Evolutionary conservation across 495 filamentous ascomycete species (phyloP).

Genomic region (Amniculicola lignicola): DNA sequence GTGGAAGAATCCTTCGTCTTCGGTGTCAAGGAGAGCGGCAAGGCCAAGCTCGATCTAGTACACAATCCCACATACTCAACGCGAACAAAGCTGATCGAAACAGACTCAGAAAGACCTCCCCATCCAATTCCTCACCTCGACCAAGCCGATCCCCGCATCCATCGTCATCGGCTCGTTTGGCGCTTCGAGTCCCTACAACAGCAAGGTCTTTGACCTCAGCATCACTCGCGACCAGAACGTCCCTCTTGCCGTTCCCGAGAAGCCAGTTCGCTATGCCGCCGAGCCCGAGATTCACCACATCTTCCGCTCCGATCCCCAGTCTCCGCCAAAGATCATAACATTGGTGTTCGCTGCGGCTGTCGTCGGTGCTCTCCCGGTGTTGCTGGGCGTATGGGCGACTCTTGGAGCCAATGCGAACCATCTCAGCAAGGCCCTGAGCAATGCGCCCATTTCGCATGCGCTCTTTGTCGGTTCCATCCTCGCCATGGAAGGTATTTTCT

Average conservation of each 20-base stretch:
- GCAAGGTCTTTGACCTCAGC: conserved; percentile 63
- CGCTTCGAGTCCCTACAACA: conserved; percentile 60
- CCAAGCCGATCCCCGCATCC: conserved; percentile 66
- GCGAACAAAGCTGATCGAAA: conserved; percentile 33
- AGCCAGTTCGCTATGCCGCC: conserved; percentile 75
- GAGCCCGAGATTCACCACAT: conserved; percentile 84
- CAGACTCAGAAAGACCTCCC: conserved; percentile 91
- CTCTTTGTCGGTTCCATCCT: conserved; percentile 81
- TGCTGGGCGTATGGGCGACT: conserved; percentile 70
- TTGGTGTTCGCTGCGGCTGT: conserved; percentile 72
- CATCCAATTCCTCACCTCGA: conserved; percentile 67
- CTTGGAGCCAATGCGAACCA: conserved; percentile 86
- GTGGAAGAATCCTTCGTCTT: conserved; percentile 89
- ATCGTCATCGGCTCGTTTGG: conserved; percentile 88
- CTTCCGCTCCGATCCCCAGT: conserved; percentile 75
- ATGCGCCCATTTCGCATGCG: conserved; percentile 72
- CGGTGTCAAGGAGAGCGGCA: conserved; percentile 80
- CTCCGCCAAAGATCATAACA: conserved; percentile 78
- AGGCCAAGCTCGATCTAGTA: conserved; percentile 80
- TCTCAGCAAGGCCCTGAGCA: conserved; percentile 65
- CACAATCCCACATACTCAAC: conserved; percentile 34
- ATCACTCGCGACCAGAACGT: conserved; percentile 59
- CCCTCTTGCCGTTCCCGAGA: conserved; percentile 57
- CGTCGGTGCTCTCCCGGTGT: conserved; percentile 63
- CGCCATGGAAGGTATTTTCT: conserved; percentile 86